These are phyloP conservation scores for Mychonastes homosphaera DNA, from an alignment of 139 green algal species.

Conservation along the genomic window DNA sequence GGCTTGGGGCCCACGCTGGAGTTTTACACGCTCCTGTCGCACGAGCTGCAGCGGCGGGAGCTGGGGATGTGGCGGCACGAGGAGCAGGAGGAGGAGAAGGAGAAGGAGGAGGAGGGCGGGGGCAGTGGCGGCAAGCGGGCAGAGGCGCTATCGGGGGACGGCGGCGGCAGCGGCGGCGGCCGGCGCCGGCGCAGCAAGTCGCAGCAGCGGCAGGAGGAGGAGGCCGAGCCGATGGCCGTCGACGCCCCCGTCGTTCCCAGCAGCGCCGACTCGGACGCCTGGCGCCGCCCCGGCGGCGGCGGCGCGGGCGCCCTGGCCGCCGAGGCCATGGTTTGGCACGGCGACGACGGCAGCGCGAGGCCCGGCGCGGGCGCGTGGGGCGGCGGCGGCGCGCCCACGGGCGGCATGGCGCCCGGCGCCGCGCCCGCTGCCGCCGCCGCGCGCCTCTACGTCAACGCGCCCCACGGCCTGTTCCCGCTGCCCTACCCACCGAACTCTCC, in stretches of 20 bases:
- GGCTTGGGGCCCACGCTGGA: conserved; percentile 93
- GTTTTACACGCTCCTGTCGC: conserved; percentile 91
- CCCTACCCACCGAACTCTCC: too few species aligned
- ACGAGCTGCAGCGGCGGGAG: conserved; percentile 71
- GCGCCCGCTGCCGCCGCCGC: conserved; percentile 1
- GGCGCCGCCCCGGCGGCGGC: neutral
- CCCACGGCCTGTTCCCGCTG: conserved; percentile 77
- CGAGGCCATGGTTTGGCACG: neutral
- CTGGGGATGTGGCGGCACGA: conserved; percentile 83
- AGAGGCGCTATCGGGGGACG: neutral
- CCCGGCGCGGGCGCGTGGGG: neutral
- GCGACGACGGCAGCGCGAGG: neutral
- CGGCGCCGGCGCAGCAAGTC: neutral
- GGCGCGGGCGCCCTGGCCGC: conserved; percentile 1
- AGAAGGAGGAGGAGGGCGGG: conserved; percentile 14
- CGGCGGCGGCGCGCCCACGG: neutral
- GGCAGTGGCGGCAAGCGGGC: neutral
- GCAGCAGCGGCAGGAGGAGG: neutral
- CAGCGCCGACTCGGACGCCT: neutral
- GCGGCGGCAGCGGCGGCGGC: neutral
- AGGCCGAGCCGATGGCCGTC: conserved; percentile 13
- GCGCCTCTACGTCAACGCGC: conserved; percentile 54
- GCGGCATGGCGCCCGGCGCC: neutral
- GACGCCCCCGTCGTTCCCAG: too few species aligned
- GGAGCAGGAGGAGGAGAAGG: conserved; percentile 19